phyloP scores from a whole-genome alignment of 768 basidiomycete genomes.

The Leucosporidium yakuticum region DNA sequence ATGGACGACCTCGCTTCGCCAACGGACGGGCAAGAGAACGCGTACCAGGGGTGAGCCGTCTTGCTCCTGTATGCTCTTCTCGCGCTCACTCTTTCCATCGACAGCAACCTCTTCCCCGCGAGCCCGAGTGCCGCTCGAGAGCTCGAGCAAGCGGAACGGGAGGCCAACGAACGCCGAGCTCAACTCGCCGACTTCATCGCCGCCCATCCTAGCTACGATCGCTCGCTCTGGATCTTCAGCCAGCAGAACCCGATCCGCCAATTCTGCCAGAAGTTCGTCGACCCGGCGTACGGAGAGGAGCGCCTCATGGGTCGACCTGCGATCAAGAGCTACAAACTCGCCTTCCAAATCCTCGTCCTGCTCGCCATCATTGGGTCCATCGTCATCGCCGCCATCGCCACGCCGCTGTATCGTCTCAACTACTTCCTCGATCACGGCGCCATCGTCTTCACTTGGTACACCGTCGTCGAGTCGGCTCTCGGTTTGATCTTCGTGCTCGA shows the following conservation, averaged over 20 bases:
- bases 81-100: constrained; percentile 21
- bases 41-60: background rate
- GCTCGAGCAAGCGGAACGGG: background rate
- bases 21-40: background rate
- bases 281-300: constrained; percentile 67
- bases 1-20: background rate
- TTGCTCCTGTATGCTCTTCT: background rate
- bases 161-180: constrained; percentile 60
- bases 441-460: constrained; percentile 73
- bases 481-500: constrained; percentile 59
- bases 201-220: constrained; percentile 82
- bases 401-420: constrained; percentile 70
- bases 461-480: constrained; percentile 67
- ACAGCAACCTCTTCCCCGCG: background rate
- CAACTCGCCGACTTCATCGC: constrained; percentile 80
- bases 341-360: constrained; percentile 70
- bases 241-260: constrained; percentile 68
- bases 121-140: background rate
- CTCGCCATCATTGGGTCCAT: constrained; percentile 73
- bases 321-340: constrained; percentile 58
- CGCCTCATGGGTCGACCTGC: constrained; percentile 76
- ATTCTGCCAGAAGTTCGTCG: constrained; percentile 74
- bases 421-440: constrained; percentile 60
- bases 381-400: constrained; percentile 72
- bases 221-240: constrained; percentile 79